Evolutionary conservation across 1,139 yeast species (phyloP).

Genomic region (Suhomyces kunorum): DNA sequence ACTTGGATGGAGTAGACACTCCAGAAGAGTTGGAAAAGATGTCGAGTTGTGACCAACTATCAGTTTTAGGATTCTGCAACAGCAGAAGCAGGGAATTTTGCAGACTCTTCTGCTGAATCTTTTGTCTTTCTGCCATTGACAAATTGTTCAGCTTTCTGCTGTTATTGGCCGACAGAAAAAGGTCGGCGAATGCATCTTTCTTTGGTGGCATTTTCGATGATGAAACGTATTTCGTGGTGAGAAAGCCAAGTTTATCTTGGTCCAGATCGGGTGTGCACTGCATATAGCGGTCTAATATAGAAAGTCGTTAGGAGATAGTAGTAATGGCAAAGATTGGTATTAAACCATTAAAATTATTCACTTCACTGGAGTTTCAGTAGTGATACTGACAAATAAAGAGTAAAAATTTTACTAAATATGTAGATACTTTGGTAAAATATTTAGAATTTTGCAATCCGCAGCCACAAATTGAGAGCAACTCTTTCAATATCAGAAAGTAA

Average conservation of each 20-base stretch:
- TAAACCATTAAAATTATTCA: no score
- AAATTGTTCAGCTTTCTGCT: constrained; percentile 16
- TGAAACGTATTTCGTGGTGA: neutral
- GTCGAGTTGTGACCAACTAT: constrained; percentile 27
- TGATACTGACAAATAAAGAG: no score
- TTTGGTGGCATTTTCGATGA: constrained; percentile 32
- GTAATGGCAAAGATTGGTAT: no score
- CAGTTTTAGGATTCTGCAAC: constrained; percentile 9
- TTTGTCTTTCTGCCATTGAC: constrained; percentile 26
- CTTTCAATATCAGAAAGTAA: no score
- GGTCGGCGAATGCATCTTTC: constrained; percentile 51
- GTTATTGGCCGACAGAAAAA: constrained; percentile 39
- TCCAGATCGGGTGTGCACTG: constrained; percentile 2
- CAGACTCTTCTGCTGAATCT: constrained; percentile 12
- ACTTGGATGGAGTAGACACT: constrained; percentile 5
- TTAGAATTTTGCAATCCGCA: no score
- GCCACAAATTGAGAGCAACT: no score
- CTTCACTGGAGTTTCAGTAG: no score
- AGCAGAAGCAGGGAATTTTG: constrained; percentile 8
- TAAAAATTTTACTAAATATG: no score
- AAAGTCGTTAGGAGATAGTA: no score
- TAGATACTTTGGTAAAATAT: no score
- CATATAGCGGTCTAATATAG: no score
- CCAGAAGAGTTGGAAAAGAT: constrained; percentile 12
- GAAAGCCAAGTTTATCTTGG: neutral